Evolutionary conservation across 352 stramenopile genomes (phyloP), one percentile per base, ranked within the genome.

Genomic region (Globisporangium middletonii): DNA sequence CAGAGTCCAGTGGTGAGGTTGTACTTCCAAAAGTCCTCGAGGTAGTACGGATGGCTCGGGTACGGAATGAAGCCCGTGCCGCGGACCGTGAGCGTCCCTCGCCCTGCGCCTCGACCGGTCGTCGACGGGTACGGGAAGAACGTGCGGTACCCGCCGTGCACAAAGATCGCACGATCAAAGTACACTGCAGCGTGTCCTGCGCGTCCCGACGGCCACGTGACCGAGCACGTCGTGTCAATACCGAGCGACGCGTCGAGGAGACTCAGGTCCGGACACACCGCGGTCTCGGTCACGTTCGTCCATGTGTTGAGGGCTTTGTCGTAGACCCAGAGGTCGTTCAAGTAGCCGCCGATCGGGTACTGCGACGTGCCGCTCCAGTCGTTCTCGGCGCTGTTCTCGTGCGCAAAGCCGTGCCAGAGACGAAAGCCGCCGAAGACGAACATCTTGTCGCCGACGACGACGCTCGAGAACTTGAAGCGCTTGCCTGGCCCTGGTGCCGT

Each of bases 71-170:
- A 95, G 27, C 83, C 78, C 44, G 60, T 64, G 54, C 63, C 65
- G 41, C 77, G 67, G 28, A 69, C 64, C 18, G 69, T 71, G 6
- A 88, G 73, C 15, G 79, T 84, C 42, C 83, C 79, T 18, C 73
- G 66, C 15, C 83, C 86, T 23, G 83, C 86, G 42, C 94, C 94
- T n/a, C 72, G 57, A 43, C 86, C 75, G 28, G 88, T 86, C 11
- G 88, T 97, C 3, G 79, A 89, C 13, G 95, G 90, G 60, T 98
- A 99, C 16, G 96, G 95, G 59, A 97, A 98, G 69, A 97, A 98
- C 0, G 93, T 98, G 19, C 73, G 88, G 71, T 98, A 98, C 0
- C 95, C 96, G 6, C 95, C 95, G 57, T 98, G 91, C 23, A 99
- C 82, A 53, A 86, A 90, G 33, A 90, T 83, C 19, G 62, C 75